Percentiles rank a stretch among this genome's conserved stretches.
Conservation (phyloP, 805 yeast species). For the Wickerhamomyces ciferrii region DNA sequence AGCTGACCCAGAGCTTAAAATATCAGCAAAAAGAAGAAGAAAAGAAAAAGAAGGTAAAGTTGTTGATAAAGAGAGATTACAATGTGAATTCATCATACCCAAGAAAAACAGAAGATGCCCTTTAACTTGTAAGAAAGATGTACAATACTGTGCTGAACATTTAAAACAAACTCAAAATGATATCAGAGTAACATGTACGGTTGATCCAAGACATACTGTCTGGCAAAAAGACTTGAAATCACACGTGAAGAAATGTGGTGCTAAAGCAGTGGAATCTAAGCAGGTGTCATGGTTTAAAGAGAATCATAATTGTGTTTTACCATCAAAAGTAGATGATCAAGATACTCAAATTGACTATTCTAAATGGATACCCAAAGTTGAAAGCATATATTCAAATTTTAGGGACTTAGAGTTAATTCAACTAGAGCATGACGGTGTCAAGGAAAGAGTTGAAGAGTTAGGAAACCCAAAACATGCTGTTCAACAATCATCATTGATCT, state of each 20-base stretch:
- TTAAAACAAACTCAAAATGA: slow-evolving; percentile 22
- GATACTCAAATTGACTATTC: slow-evolving; percentile 14
- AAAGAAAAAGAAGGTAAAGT: slow-evolving; percentile 7
- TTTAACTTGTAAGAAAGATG: slow-evolving; percentile 47
- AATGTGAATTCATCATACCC: slow-evolving; percentile 43
- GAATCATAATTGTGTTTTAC: slow-evolving; percentile 35
- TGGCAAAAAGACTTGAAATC: slow-evolving; percentile 50
- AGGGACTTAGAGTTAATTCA: slow-evolving; percentile 24
- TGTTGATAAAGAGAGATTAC: slow-evolving; percentile 13
- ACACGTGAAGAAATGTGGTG: slow-evolving; percentile 63
- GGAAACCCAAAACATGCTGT: slow-evolving; percentile 67
- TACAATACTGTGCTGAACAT: slow-evolving; percentile 62
- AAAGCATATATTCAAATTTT: slow-evolving; percentile 28
- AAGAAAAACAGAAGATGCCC: slow-evolving; percentile 55
- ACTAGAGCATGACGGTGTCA: slow-evolving; percentile 21
- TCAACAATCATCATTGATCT: slow-evolving; percentile 79
- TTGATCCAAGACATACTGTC: slow-evolving; percentile 70
- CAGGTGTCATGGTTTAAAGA: slow-evolving; percentile 41
- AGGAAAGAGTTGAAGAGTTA: slow-evolving; percentile 28
- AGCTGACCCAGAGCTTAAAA: slow-evolving; percentile 1
- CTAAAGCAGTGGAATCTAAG: slow-evolving; percentile 27
- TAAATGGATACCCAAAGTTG: slow-evolving; percentile 29
- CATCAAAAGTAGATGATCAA: not conserved
- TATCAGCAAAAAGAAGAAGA: slow-evolving; percentile 8
- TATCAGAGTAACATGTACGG: slow-evolving; percentile 64